These are phyloP conservation scores for Litsea cubeba DNA, from an alignment of 164 flowering plant species.

Conservation along the genomic window DNA sequence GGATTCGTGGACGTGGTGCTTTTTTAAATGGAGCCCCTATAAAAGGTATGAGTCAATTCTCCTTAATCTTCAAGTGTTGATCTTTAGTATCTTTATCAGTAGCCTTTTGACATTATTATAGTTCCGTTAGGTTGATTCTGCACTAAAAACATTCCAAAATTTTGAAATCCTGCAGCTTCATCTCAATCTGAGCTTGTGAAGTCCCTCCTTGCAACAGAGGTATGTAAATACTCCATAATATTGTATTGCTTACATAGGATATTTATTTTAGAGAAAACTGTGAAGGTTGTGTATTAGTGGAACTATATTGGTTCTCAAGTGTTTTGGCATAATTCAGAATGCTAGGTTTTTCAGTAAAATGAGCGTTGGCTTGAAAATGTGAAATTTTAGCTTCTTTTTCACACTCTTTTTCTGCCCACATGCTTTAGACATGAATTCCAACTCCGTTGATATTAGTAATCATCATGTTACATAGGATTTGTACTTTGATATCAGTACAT, in stretches of 20 bases:
- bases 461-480: not conserved
- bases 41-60: slow-evolving; percentile 43
- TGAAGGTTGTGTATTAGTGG: not conserved
- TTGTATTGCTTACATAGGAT: not conserved
- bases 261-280: not conserved
- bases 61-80: not conserved
- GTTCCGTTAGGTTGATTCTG: not conserved
- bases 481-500: not conserved
- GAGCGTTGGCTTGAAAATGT: not conserved
- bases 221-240: slow-evolving; percentile 19
- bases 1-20: slow-evolving; percentile 78
- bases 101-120: not conserved
- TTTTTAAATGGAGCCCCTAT: slow-evolving; percentile 84
- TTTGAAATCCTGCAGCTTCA: slow-evolving; percentile 55
- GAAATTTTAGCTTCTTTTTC: not conserved
- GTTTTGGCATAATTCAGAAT: not conserved
- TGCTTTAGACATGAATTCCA: not conserved
- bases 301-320: not conserved
- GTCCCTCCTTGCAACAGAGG: slow-evolving; percentile 89
- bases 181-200: slow-evolving; percentile 73
- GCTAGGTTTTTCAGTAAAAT: not conserved
- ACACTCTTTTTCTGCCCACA: not conserved
- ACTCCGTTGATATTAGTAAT: not conserved
- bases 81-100: not conserved
- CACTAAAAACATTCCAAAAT: not conserved